Percentiles rank a stretch among this genome's conserved stretches.
Evolutionary conservation across 1,284 basidiomycete species (phyloP).

Genomic region (Moesziomyces sp.): DNA sequence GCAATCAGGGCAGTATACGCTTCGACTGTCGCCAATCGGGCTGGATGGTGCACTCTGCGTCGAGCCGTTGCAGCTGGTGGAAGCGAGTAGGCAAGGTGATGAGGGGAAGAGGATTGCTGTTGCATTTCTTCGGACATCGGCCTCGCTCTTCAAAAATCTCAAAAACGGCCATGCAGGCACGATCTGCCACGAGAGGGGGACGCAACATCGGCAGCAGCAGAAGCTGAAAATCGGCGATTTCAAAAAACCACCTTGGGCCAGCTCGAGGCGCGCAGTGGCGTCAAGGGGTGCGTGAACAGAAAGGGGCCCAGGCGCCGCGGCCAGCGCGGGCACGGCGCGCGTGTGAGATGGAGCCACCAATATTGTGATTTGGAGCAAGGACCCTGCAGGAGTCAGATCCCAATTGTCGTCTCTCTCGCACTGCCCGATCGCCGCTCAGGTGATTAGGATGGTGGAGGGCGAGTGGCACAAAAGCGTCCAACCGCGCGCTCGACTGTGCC

Average conservation of each 20-base stretch:
- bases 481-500: too few relatives aligned
- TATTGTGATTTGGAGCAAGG: not conserved
- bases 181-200: not conserved
- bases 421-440: too few relatives aligned
- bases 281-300: too few relatives aligned
- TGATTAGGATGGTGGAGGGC: not conserved
- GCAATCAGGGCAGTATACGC: too few relatives aligned
- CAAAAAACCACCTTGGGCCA: too few relatives aligned
- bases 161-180: slow-evolving; percentile 4
- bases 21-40: too few relatives aligned
- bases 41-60: not conserved
- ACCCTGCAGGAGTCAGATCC: slow-evolving; percentile 12
- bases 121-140: not conserved
- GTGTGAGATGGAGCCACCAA: too few relatives aligned
- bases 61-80: not conserved
- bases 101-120: not conserved
- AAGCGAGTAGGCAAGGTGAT: not conserved
- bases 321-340: too few relatives aligned
- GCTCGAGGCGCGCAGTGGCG: too few relatives aligned
- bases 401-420: too few relatives aligned
- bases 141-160: slow-evolving; percentile 2
- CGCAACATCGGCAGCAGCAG: not conserved
- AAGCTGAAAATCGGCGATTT: not conserved
- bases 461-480: too few relatives aligned
- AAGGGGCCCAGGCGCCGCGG: too few relatives aligned